A percentile compares a stretch with the other conserved stretches of the same genome.
phyloP scores from a whole-genome alignment of 768 basidiomycete species.

The Psilocybe sp. region DNA sequence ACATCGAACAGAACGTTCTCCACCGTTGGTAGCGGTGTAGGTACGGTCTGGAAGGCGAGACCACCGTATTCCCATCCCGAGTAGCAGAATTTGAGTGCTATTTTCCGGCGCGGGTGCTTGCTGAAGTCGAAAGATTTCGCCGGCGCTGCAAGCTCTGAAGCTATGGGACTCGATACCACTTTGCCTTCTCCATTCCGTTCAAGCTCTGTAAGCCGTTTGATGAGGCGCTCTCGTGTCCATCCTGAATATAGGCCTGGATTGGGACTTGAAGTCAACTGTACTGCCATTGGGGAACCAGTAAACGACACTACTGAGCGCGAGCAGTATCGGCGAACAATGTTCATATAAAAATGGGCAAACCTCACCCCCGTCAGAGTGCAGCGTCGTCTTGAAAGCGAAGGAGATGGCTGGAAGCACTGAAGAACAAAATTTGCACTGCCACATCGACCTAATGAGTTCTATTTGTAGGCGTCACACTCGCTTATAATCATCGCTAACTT shows the following conservation, averaged over 20 bases:
- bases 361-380: no score
- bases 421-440: no score
- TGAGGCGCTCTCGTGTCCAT: slow-evolving; percentile 61
- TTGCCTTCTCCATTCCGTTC: slow-evolving; percentile 35
- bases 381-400: no score
- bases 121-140: slow-evolving; percentile 56
- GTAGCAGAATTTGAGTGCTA: slow-evolving; percentile 92
- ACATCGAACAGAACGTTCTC: slow-evolving; percentile 85
- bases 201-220: slow-evolving; percentile 58
- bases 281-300: slow-evolving; percentile 16
- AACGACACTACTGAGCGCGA: slow-evolving; percentile 17
- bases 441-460: no score
- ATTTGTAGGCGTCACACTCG: no score
- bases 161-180: slow-evolving; percentile 6
- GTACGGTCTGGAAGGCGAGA: slow-evolving; percentile 73
- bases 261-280: slow-evolving; percentile 12
- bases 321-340: slow-evolving; percentile 12
- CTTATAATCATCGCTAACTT: no score
- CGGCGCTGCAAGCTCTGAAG: slow-evolving; percentile 20
- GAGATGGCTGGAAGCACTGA: no score
- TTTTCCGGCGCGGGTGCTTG: slow-evolving; percentile 75
- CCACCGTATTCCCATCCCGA: slow-evolving; percentile 92
- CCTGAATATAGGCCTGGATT: slow-evolving; percentile 34
- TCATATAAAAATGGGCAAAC: slow-evolving; percentile 7
- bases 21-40: slow-evolving; percentile 82